Evolutionary conservation across 257 asterid species (phyloP), one percentile per base, ranked within the genome.

Genomic region (Rhazya stricta): DNA sequence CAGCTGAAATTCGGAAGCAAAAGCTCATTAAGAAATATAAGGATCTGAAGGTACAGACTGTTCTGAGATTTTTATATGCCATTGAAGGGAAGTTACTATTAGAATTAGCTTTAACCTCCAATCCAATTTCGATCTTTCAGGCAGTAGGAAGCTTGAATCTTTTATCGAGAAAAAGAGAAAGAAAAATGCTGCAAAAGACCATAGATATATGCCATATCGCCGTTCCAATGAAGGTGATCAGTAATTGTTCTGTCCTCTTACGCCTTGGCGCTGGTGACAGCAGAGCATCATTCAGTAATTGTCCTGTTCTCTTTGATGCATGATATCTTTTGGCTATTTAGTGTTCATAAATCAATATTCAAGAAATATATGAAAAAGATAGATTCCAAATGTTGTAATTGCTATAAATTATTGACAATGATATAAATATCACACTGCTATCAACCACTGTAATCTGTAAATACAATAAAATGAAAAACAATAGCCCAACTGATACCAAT

Each of bases 131-230:
- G 76, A 30, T 74, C 67, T 58, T 80, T 78, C 85, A 92, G 96
- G 93, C 79, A 32, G 76, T 56, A 97, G 97, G 42, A 92, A 95
- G 86, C 88, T 92, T 7, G 97, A 95, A 78, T 70, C 98, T 1
- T 95, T 82, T 78, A 88, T 92, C 0, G 96, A 92, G 89, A 95
- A 89, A 78, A 91, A 79, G 89, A 85, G 98, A 53, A 87, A 81
- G 86, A 95, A 85, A 80, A 95, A 95, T 76, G 96, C 97, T 69
- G 81, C 96, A 4, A 92, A 95, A 87, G 98, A 95, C 80, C 98
- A 88, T 81, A 81, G 94, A 75, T 92, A 74, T 74, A 78, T 95
- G 77, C 99, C 98, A 34, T 95, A 95, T 84, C 90, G 96, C 67
- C 96, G 90, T 78, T 80, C 94, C 9, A 67, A 79, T 1, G 87